Percentiles rank a stretch among this genome's conserved stretches.
phyloP scores from a whole-genome alignment of 805 yeast species.

The Ogataea naganishii region DNA sequence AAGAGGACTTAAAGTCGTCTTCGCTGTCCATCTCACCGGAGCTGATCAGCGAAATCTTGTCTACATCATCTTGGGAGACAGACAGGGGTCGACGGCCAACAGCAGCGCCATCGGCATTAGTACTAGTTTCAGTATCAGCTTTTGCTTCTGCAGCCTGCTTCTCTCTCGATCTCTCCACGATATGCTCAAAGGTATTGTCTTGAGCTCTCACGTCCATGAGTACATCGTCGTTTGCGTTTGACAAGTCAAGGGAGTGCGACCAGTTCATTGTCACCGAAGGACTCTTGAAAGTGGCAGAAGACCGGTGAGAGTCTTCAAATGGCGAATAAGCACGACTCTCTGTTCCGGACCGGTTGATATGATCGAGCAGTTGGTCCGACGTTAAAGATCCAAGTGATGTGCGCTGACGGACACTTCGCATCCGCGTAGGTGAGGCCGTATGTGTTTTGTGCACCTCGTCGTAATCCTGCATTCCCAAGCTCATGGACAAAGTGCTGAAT shows the following conservation, averaged over 20 bases:
- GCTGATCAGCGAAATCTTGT: conserved; percentile 7
- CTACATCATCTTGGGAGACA: conserved; percentile 11
- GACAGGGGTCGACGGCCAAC: conserved; percentile 2
- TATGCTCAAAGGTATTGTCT: background rate
- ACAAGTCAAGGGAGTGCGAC: conserved; percentile 24
- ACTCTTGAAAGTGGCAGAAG: conserved; percentile 20
- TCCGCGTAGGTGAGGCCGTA: conserved; percentile 16
- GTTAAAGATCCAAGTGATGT: too few relatives aligned
- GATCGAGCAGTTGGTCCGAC: conserved; percentile 4
- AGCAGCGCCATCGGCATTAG: conserved; percentile 1
- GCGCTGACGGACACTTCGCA: too few relatives aligned
- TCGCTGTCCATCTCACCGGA: conserved; percentile 2
- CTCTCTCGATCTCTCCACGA: too few relatives aligned
- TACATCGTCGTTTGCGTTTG: conserved; percentile 9
- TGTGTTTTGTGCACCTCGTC: conserved; percentile 10
- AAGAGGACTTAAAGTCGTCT: conserved; percentile 4
- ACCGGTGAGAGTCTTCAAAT: conserved; percentile 12
- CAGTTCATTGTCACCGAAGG: conserved; percentile 28
- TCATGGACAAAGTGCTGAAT: conserved; percentile 13
- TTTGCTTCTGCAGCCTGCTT: conserved; percentile 2
- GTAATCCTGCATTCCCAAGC: conserved; percentile 8
- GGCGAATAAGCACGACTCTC: conserved; percentile 7
- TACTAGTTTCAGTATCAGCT: conserved; percentile 7
- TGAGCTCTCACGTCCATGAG: background rate
- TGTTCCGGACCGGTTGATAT: conserved; percentile 5